These are phyloP conservation scores for Arachis hypogaea DNA, from an alignment of 306 rosid genomes.

Conservation along the genomic window DNA sequence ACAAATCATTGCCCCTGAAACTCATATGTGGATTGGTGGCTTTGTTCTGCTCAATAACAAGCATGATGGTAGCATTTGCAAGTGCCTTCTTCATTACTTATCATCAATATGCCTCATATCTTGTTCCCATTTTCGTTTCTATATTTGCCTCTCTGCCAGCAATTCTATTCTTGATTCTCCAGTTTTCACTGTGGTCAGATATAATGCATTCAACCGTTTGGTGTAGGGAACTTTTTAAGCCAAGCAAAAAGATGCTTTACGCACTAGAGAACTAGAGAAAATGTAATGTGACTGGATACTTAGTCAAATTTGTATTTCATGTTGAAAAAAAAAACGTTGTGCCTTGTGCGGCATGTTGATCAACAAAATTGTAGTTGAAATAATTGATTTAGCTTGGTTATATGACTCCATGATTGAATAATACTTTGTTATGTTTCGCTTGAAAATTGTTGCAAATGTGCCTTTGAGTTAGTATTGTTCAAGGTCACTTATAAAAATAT, in stretches of 20 bases:
- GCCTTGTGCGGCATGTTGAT: too few relatives aligned
- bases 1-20: slow-evolving; percentile 48
- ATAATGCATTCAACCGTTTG: slow-evolving; percentile 37
- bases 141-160: slow-evolving; percentile 26
- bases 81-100: slow-evolving; percentile 47
- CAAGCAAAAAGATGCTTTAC: background rate
- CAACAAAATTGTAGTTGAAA: too few relatives aligned
- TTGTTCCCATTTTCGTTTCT: slow-evolving; percentile 39
- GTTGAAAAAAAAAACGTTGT: too few relatives aligned
- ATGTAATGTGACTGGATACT: too few relatives aligned
- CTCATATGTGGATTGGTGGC: slow-evolving; percentile 47
- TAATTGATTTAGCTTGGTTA: too few relatives aligned
- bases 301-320: too few relatives aligned
- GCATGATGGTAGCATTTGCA: slow-evolving; percentile 53
- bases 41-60: slow-evolving; percentile 45
- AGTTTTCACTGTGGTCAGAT: slow-evolving; percentile 20
- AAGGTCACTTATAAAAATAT: too few relatives aligned
- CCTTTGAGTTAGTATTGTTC: too few relatives aligned
- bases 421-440: too few relatives aligned
- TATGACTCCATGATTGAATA: too few relatives aligned
- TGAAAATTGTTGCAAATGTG: too few relatives aligned
- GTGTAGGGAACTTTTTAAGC: background rate
- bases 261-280: background rate
- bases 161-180: slow-evolving; percentile 23
- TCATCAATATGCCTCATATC: background rate